Conservation (phyloP, 2,329 filamentous ascomycete genomes). For the Aspergillus viridinutans region DNA sequence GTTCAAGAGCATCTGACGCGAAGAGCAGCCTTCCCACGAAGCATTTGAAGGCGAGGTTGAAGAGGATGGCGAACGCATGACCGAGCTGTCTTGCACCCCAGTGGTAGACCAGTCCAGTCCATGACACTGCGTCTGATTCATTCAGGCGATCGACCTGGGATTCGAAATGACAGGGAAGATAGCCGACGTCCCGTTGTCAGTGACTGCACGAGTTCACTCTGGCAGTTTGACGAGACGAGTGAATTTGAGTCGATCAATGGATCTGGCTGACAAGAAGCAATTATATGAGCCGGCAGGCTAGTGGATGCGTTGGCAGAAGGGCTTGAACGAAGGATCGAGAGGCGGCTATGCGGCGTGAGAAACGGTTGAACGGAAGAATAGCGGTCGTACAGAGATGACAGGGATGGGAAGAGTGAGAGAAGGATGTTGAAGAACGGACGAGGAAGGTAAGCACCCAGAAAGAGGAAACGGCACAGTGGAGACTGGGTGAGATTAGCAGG, state of each 20-base stretch:
- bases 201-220: neutral
- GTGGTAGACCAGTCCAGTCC: slow-evolving; percentile 24
- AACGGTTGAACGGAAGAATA: neutral
- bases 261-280: neutral
- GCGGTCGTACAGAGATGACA: neutral
- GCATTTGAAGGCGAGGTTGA: slow-evolving; percentile 16
- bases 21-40: slow-evolving; percentile 11
- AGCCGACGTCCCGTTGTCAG: no score
- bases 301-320: neutral
- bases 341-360: neutral
- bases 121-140: slow-evolving; percentile 31
- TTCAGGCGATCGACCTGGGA: slow-evolving; percentile 18
- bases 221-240: neutral
- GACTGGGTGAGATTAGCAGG: slow-evolving; percentile 12
- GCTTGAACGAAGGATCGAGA: neutral
- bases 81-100: slow-evolving; percentile 21
- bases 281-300: neutral
- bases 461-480: slow-evolving; percentile 13
- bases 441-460: neutral
- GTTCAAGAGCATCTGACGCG: slow-evolving; percentile 12
- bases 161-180: neutral
- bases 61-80: slow-evolving; percentile 26
- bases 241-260: neutral
- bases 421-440: neutral
- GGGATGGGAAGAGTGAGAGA: neutral